Base-by-base conservation (phyloP, 2,329 filamentous ascomycete species). In the Pestalotiopsis sp. region DNA sequence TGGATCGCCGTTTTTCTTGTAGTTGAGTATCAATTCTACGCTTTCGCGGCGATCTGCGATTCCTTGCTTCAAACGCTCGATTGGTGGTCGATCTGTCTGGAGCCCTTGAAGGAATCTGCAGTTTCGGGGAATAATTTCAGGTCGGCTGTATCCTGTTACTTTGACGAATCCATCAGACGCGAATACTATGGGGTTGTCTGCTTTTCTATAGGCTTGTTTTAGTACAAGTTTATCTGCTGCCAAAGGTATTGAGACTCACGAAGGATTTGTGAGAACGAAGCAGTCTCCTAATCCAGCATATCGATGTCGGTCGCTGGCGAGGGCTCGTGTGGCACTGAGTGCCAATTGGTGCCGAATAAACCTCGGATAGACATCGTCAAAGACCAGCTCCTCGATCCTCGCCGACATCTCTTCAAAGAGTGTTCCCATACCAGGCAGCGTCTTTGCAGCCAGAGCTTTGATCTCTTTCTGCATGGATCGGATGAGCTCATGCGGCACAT, bases 291-390 rank as follows among this genome's bases (percentile, higher is more conserved):
- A 71, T 2, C 83, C 83, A 60, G 79, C 77, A 65, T 81, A 84
- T 66, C 72, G 77, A 38, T 75, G 69, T 7, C 83, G 81, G 69
- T 77, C 77, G 4, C 77, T 66, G 9, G 66, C 66, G 27, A 70
- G 60, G 9, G 69, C 69, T 36, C 59, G 58, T 5, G 66, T 75
- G n/a, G 83, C 81, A 63, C 81, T 82, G 56, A 81, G 73, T 12
- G 80, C 80, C 66, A 88, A 78, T 73, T 87, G 85, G 70, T 85
- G 78, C 63, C 83, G 83, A 23, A 86, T 82, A 70, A 87, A 88
- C 52, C 81, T 78, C 2, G 84, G 85, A 71, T 86, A 88, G 14
- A 86, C 78, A 59, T 84, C 80, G 9, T 74, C 77, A 20, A 80
- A 74, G 5, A 86, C 74, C 0, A 83, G 75, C 23, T 78, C 78